Evolutionary conservation across 2,329 filamentous ascomycete species (phyloP), one percentile per base, ranked within the genome.

Genomic region (Nothopassalora personata): DNA sequence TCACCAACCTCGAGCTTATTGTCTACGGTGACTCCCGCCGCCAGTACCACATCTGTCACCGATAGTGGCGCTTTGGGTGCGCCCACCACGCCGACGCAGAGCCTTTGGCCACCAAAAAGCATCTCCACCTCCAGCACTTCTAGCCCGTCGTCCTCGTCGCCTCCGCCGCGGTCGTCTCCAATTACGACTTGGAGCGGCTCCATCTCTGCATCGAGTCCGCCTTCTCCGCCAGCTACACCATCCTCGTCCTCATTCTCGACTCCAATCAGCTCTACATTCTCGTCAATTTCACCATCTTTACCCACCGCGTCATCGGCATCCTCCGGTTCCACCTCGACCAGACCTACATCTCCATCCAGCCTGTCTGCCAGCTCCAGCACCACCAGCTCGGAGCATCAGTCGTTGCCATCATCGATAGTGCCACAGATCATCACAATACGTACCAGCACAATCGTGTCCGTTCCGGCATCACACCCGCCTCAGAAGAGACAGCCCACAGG

Each of bases 41-140:
- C 49, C 10, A 58, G 49, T 30, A 58, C 23, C 3, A 48, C 49
- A 6, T 53, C 56, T n/a, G 49, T 53, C 7, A 58, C 39, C 18
- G 39, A 18, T 13, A 46, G 56, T 23, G 48, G 34, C 27, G 36
- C 49, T 2, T n/a, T 47, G 31, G 56, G 49, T 19, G 18, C 28
- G 34, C 18, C 54, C 13, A 56, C 54, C 1, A 56, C 54, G 10
- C 30, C 30, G n/a, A 36, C 46, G 5, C 28, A 19, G 23, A 50
- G 28, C n/a, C 54, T 56, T 5, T 33, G 27, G n/a, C 54, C 54
- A 19, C 54, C 54, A 27, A 47, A 45, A 4, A 46, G 23, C 28
- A 28, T 49, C 9, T 3, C 46, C 28, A 28, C 5, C 19, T 27
- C 11, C 13, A 28, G 11, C 46, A 31, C 23, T 49, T 11, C 28